Evolutionary conservation across 176 grass and related monocot species (phyloP), one percentile per base, ranked within the genome.

Genomic region (Melocanna baccifera): DNA sequence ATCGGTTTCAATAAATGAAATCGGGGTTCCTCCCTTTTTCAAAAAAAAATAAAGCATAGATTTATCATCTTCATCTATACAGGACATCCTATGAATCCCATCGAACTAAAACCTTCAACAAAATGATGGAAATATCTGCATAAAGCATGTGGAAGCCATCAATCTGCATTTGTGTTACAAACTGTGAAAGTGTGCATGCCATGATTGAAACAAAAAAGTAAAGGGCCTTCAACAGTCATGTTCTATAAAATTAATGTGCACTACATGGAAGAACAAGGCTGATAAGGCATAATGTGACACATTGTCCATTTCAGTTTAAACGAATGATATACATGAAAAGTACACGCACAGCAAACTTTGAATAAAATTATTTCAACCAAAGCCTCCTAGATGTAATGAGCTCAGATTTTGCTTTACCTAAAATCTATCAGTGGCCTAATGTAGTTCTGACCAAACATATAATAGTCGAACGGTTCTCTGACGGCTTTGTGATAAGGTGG

Each of bases 371-470:
- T 59, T 67, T 67, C 48, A 85, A 55, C n/a, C 22, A 53, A 63
- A 79, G 22, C 4, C 20, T 51, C 46, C 20, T 34, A 52, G 14
- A 56, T 57, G 53, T 32, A 40, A 40, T 52, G 19, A 72, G 50
- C 39, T 71, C 10, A 83, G 61, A 86, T 84, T 57, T 85, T 88
- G 72, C 64, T 85, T 86, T 84, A 98, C 96, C 96, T 94, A 64
- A 89, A 99, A 91, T 99, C 88, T 73, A 94, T 46, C 86, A 96
- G 73, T 39, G 91, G 91, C 53, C 89, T 87, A 51, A 99, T 89
- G 67, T 99, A 99, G 89, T 99, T 94, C 86, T 98, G 96, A 90
- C 96, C 96, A 76, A 99, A 96, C 84, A 87, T 92, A 50, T 96
- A 99, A 74, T 99, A 99, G 78, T 99, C 96, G 59, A 99, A 99